Conservation (phyloP, 2,329 filamentous ascomycete species). For the Helotiales sp. region DNA sequence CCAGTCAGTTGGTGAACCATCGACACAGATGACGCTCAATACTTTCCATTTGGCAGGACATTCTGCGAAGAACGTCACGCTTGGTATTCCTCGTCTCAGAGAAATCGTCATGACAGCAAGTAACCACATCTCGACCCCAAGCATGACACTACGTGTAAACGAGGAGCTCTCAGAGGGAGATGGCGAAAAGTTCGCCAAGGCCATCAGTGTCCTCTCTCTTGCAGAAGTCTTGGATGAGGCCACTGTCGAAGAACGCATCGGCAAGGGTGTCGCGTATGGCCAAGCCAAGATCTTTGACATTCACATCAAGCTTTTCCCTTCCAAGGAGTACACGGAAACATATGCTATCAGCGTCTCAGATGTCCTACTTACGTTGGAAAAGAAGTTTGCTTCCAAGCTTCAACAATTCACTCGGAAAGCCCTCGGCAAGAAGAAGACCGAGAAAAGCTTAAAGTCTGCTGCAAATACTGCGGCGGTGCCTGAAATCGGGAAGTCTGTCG, state of each 20-base stretch:
- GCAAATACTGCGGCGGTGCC: conserved; percentile 70
- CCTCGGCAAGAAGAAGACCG: conserved; percentile 77
- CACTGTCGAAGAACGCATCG: conserved; percentile 76
- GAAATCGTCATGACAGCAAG: conserved; percentile 99
- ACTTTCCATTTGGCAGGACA: conserved; percentile 99
- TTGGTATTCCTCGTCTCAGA: conserved; percentile 94
- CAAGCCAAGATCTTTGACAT: conserved; percentile 86
- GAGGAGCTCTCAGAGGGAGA: conserved; percentile 68
- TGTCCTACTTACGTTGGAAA: conserved; percentile 78
- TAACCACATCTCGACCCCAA: conserved; percentile 82
- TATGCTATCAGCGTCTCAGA: conserved; percentile 82
- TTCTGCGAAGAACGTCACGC: conserved; percentile 96
- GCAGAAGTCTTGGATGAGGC: conserved; percentile 82
- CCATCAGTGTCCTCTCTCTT: conserved; percentile 82
- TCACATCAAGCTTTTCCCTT: conserved; percentile 79
- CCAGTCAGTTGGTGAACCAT: conserved; percentile 95
- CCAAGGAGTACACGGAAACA: conserved; percentile 77
- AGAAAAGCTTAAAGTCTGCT: conserved; percentile 51
- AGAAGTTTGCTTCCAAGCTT: conserved; percentile 72
- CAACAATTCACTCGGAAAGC: conserved; percentile 72
- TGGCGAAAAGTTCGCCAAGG: conserved; percentile 82
- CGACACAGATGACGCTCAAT: conserved; percentile 98
- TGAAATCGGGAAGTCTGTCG: conserved; percentile 67
- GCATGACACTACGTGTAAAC: conserved; percentile 81
- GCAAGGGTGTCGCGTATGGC: conserved; percentile 64